phyloP scores from a whole-genome alignment of 495 filamentous ascomycete genomes.

The Podospora didyma region DNA sequence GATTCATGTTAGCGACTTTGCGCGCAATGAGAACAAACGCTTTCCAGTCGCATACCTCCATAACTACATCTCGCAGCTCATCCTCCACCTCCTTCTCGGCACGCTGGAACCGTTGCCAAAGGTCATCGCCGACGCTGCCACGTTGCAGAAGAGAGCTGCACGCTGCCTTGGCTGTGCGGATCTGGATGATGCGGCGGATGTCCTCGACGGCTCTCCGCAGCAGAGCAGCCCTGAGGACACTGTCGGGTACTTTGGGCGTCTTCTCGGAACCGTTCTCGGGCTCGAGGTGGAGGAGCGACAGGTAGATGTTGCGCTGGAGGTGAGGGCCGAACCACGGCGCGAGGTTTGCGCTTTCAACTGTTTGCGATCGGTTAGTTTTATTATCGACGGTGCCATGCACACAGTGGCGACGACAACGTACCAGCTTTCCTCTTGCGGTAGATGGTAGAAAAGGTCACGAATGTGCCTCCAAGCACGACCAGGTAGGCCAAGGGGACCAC shows the following conservation, averaged over 20 bases:
- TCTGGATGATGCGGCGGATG: slow-evolving; percentile 80
- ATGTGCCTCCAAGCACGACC: slow-evolving; percentile 75
- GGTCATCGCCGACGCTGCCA: slow-evolving; percentile 91
- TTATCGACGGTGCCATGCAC: too few species aligned
- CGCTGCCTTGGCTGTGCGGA: slow-evolving; percentile 80
- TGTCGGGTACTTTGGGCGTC: slow-evolving; percentile 71
- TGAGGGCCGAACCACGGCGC: slow-evolving; percentile 92
- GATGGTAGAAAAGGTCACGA: slow-evolving; percentile 85
- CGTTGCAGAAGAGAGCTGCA: slow-evolving; percentile 76
- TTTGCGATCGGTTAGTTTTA: background rate
- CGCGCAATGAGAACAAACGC: slow-evolving; percentile 1
- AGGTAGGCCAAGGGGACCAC: slow-evolving; percentile 83
- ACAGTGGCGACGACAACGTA: slow-evolving; percentile 42
- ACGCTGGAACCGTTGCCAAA: slow-evolving; percentile 86
- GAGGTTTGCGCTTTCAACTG: slow-evolving; percentile 72
- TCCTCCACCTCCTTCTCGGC: slow-evolving; percentile 98
- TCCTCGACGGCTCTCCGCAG: slow-evolving; percentile 86
- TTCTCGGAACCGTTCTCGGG: slow-evolving; percentile 66
- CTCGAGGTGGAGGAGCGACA: slow-evolving; percentile 83
- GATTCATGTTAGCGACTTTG: slow-evolving; percentile 5
- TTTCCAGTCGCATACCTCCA: slow-evolving; percentile 59
- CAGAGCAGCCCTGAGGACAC: slow-evolving; percentile 83
- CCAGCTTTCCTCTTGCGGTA: slow-evolving; percentile 91
- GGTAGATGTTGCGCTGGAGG: slow-evolving; percentile 88
- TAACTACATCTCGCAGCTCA: slow-evolving; percentile 87